phyloP scores from a whole-genome alignment of 179 eudicot species.

The Beta macrorhiza region DNA sequence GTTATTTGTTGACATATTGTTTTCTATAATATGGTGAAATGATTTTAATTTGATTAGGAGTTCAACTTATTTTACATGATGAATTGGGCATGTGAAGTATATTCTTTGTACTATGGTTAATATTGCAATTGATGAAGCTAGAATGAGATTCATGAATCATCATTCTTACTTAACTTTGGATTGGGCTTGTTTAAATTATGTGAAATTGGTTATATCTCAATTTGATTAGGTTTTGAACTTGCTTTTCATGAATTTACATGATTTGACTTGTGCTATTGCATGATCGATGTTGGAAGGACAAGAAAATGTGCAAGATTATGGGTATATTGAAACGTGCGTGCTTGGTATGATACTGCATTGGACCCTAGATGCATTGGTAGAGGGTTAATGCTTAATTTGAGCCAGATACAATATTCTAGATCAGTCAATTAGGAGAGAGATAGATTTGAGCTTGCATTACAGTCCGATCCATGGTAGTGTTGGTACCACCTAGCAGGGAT shows the following conservation, averaged over 20 bases:
- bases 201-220: not conserved
- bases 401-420: too few species aligned
- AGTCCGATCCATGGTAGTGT: not conserved
- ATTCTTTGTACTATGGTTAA: constrained; percentile 11
- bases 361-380: not conserved
- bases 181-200: not conserved
- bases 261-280: not conserved
- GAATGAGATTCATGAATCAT: not conserved
- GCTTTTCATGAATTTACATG: not conserved
- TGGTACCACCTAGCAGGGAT: not conserved
- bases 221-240: not conserved
- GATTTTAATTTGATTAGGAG: too few species aligned
- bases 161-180: not conserved
- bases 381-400: too few species aligned
- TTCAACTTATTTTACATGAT: too few species aligned
- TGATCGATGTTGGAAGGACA: not conserved
- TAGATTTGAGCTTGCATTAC: not conserved
- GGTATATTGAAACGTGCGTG: not conserved
- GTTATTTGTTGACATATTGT: too few species aligned
- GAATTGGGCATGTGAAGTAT: too few species aligned
- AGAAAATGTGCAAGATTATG: not conserved
- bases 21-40: too few species aligned
- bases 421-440: too few species aligned
- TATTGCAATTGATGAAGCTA: not conserved
- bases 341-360: not conserved